Evolutionary conservation across 768 basidiomycete species (phyloP).

Genomic region (Leccinum longicurvipes): DNA sequence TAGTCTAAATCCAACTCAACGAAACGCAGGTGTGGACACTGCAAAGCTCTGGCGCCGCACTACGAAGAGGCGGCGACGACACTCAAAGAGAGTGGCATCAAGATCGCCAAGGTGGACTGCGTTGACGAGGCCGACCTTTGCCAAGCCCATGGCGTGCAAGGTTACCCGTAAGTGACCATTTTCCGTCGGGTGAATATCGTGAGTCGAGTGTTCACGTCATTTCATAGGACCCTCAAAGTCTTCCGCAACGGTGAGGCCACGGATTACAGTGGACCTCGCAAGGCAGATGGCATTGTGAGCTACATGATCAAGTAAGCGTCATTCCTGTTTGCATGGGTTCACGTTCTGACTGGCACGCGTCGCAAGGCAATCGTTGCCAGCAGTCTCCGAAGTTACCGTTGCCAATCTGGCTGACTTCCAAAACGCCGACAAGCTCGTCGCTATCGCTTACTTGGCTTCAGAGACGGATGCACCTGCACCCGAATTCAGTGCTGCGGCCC

Average conservation of each 20-base stretch:
- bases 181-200: neutral
- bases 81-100: slow-evolving; percentile 87
- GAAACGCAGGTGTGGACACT: slow-evolving; percentile 82
- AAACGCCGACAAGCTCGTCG: slow-evolving; percentile 85
- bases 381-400: slow-evolving; percentile 77
- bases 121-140: slow-evolving; percentile 93
- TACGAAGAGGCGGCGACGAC: slow-evolving; percentile 92
- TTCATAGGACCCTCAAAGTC: slow-evolving; percentile 73
- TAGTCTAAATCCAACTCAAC: neutral
- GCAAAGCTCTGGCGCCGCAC: slow-evolving; percentile 91
- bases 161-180: slow-evolving; percentile 76
- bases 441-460: slow-evolving; percentile 79
- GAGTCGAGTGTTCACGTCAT: neutral
- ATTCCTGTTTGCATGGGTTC: neutral
- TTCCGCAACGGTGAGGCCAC: slow-evolving; percentile 79
- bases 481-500: slow-evolving; percentile 77
- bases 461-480: slow-evolving; percentile 64
- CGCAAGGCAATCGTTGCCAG: slow-evolving; percentile 84
- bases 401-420: slow-evolving; percentile 83
- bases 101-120: slow-evolving; percentile 95
- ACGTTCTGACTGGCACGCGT: slow-evolving; percentile 8
- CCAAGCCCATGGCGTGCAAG: slow-evolving; percentile 80
- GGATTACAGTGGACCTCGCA: slow-evolving; percentile 87
- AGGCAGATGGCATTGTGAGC: slow-evolving; percentile 92
- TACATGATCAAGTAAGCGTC: slow-evolving; percentile 90